Conservation (phyloP, 2,329 filamentous ascomycete species). For the Paracamarosporium sp. region DNA sequence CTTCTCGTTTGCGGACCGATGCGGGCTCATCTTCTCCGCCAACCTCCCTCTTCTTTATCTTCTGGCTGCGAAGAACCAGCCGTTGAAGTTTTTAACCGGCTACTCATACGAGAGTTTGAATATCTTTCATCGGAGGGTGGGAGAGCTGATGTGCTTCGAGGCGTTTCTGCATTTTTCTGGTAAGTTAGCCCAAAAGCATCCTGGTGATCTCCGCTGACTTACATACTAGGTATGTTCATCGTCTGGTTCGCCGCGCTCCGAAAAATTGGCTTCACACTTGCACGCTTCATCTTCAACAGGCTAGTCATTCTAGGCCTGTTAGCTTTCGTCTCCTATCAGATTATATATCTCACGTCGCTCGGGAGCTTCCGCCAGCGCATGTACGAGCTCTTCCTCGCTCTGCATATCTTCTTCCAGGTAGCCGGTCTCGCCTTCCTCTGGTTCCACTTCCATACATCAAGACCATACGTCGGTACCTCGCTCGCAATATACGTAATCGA, state of each 20-base stretch:
- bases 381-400: conserved; percentile 68
- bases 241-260: conserved; percentile 62
- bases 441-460: conserved; percentile 63
- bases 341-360: conserved; percentile 68
- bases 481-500: conserved; percentile 65
- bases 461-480: conserved; percentile 61
- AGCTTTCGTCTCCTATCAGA: conserved; percentile 64
- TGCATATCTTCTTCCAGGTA: conserved; percentile 65
- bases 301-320: conserved; percentile 62
- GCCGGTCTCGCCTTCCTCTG: conserved; percentile 63
- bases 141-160: conserved; percentile 67
- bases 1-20: conserved; percentile 66
- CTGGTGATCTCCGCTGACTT: not conserved
- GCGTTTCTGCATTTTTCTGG: conserved; percentile 60
- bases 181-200: not conserved
- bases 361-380: conserved; percentile 65
- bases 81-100: conserved; percentile 65
- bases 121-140: conserved; percentile 69
- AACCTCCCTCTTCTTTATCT: conserved; percentile 66
- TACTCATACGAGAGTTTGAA: conserved; percentile 72
- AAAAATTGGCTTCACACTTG: conserved; percentile 57
- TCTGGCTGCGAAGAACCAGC: conserved; percentile 71
- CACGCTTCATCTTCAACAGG: conserved; percentile 59
- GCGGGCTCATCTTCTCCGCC: conserved; percentile 60
- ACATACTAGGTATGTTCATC: conserved; percentile 55